Evolutionary conservation across 139 green algal species (phyloP).

Genomic region (Chlorella sp.): DNA sequence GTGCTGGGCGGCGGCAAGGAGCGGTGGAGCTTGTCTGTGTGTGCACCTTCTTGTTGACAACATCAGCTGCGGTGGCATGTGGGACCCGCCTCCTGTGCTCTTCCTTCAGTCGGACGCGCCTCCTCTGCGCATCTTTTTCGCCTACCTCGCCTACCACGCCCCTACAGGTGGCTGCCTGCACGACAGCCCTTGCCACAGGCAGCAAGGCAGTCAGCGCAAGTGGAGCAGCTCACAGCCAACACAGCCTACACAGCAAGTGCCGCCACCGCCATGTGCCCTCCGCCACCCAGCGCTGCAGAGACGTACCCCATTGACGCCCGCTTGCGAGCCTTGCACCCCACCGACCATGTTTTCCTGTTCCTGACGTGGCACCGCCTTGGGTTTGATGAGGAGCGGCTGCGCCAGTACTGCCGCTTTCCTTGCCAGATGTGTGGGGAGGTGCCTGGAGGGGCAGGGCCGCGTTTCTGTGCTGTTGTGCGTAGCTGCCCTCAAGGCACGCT

Average conservation of each 20-base stretch:
- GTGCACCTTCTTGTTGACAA: no score
- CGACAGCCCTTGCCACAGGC: not conserved
- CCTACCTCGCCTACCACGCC: not conserved
- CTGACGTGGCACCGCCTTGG: conserved; percentile 5
- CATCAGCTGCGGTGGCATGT: not conserved
- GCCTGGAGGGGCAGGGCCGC: no score
- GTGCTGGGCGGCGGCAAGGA: no score
- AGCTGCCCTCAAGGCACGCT: not conserved
- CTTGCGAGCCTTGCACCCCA: not conserved
- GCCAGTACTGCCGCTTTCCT: not conserved
- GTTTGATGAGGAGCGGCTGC: not conserved
- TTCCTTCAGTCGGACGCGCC: not conserved
- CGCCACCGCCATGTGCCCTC: not conserved
- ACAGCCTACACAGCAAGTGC: not conserved
- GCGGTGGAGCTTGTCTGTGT: no score
- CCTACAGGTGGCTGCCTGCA: not conserved
- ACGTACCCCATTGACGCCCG: conserved; percentile 4
- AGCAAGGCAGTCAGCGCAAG: not conserved
- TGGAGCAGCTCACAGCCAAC: not conserved
- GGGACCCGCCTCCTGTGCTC: not conserved
- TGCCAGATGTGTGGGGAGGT: not conserved
- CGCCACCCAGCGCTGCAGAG: not conserved
- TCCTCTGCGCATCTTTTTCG: not conserved
- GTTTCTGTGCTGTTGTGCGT: no score
- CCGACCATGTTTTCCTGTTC: conserved; percentile 4